Percentiles rank a stretch among this genome's conserved stretches.
Evolutionary conservation across 225 moss, liverwort and hornwort species (phyloP).

Genomic region (Pseudoscleropodium purum): DNA sequence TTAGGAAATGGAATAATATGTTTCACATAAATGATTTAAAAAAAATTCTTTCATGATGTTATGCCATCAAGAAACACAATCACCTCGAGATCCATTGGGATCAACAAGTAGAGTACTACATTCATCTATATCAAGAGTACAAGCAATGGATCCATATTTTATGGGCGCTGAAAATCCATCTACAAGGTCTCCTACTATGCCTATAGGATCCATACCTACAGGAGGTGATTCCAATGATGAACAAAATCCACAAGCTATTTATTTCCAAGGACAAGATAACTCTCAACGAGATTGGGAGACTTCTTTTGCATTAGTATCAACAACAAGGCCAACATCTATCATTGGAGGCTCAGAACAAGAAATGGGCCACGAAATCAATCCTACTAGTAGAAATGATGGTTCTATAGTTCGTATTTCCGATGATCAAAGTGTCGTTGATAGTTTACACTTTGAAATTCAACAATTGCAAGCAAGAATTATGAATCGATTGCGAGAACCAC

Average conservation of each 20-base stretch:
- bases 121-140: neutral
- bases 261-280: slow-evolving; percentile 31
- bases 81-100: neutral
- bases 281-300: slow-evolving; percentile 84
- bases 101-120: neutral
- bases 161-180: neutral
- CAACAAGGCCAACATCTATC: slow-evolving; percentile 42
- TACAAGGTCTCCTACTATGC: neutral
- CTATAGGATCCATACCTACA: neutral
- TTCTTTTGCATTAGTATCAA: slow-evolving; percentile 77
- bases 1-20: neutral
- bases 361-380: neutral
- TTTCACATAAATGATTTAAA: too few relatives aligned
- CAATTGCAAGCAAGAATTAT: slow-evolving; percentile 81
- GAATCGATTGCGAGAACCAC: slow-evolving; percentile 65
- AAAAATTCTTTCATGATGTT: neutral
- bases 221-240: neutral
- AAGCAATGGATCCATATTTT: neutral
- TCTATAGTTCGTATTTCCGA: slow-evolving; percentile 20
- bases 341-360: slow-evolving; percentile 28
- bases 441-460: slow-evolving; percentile 86
- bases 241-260: neutral
- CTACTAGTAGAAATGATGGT: neutral
- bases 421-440: slow-evolving; percentile 67
- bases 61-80: neutral